phyloP scores from a whole-genome alignment of 2,329 filamentous ascomycete genomes.

The Epichloe uncinata region DNA sequence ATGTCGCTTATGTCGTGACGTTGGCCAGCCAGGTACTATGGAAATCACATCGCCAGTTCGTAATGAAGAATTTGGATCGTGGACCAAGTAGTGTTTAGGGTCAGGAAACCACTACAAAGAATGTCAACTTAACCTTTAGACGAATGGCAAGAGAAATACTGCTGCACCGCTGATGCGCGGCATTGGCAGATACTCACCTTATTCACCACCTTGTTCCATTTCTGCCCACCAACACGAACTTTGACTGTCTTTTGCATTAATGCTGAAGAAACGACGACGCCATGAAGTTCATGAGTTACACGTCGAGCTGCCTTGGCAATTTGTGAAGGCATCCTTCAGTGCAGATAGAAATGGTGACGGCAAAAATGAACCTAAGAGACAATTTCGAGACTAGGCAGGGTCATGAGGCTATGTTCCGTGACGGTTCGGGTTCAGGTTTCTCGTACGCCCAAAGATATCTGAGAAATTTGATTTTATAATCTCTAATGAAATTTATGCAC shows the following conservation, averaged over 20 bases:
- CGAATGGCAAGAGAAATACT: not conserved
- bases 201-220: conserved; percentile 59
- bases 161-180: not conserved
- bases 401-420: not conserved
- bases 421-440: not conserved
- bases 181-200: conserved; percentile 42
- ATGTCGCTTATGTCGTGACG: conserved; percentile 54
- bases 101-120: conserved; percentile 42
- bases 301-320: conserved; percentile 28
- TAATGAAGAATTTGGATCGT: conserved; percentile 64
- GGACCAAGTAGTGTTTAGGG: conserved; percentile 54
- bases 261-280: conserved; percentile 65
- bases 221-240: conserved; percentile 56
- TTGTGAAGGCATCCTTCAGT: conserved; percentile 25
- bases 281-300: conserved; percentile 40
- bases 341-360: not conserved
- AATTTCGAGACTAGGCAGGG: not conserved
- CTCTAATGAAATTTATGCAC: too few species aligned
- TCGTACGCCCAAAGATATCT: not conserved
- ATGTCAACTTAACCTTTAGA: not conserved
- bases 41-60: conserved; percentile 62
- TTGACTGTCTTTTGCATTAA: conserved; percentile 70
- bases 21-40: conserved; percentile 53
- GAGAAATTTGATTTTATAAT: too few species aligned
- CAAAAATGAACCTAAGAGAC: not conserved